Conservation (phyloP, 352 stramenopile genomes). For the Globisporangium nunn region DNA sequence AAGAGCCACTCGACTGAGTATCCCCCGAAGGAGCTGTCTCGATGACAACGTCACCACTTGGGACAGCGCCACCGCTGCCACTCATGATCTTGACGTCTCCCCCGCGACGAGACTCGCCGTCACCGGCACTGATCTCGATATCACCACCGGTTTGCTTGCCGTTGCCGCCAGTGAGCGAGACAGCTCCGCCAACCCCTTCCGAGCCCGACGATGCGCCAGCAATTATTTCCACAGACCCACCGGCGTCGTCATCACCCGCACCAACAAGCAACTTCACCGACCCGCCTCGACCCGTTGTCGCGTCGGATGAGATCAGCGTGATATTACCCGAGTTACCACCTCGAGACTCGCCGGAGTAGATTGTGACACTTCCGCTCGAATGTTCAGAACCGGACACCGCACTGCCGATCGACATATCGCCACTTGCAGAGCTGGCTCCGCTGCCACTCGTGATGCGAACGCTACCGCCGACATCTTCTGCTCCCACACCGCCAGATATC, state of each 20-base stretch:
- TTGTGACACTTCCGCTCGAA: slow-evolving; percentile 14
- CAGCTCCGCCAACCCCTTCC: slow-evolving; percentile 13
- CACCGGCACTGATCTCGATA: slow-evolving; percentile 19
- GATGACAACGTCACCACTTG: slow-evolving; percentile 8
- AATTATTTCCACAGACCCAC: slow-evolving; percentile 13
- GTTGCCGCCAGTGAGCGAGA: slow-evolving; percentile 17
- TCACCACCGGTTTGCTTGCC: slow-evolving; percentile 11
- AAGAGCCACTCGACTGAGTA: slow-evolving; percentile 3
- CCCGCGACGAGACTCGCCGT: slow-evolving; percentile 4
- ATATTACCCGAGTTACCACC: slow-evolving; percentile 18
- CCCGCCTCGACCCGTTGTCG: slow-evolving; percentile 14
- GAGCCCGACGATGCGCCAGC: slow-evolving; percentile 11
- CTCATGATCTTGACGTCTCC: slow-evolving; percentile 10
- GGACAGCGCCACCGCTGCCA: background rate
- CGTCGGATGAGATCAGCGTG: slow-evolving; percentile 11
- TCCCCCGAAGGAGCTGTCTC: background rate
- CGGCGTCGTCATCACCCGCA: slow-evolving; percentile 10
- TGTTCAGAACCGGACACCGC: slow-evolving; percentile 8
- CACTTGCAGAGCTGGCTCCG: slow-evolving; percentile 11
- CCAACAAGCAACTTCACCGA: slow-evolving; percentile 18
- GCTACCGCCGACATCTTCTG: slow-evolving; percentile 18
- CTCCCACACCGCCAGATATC: slow-evolving; percentile 17
- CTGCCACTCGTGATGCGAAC: slow-evolving; percentile 17
- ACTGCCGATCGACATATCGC: slow-evolving; percentile 17
- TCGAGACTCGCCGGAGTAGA: slow-evolving; percentile 16